Conservation (phyloP, 208 protist species). For the Trypanosoma boissoni region DNA sequence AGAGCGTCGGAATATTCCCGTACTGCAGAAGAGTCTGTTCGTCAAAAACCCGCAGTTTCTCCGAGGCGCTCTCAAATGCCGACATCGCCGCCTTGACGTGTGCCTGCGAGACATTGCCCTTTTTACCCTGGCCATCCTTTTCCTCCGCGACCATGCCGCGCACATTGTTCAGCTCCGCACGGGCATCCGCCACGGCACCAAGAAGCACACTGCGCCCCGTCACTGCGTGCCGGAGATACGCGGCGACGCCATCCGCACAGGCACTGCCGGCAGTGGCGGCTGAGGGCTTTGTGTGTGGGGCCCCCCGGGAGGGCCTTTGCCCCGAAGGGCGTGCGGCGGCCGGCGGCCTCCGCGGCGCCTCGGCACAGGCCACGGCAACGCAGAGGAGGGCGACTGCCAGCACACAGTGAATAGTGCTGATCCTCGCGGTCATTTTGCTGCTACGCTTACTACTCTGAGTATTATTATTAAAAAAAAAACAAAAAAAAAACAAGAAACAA, state of each 20-base stretch:
- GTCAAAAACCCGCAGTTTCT: conserved; percentile 5
- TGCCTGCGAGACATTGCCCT: neutral
- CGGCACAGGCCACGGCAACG: too few species aligned
- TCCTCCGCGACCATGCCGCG: conserved; percentile 26
- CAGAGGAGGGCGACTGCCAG: too few species aligned
- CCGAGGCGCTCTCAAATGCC: conserved; percentile 7
- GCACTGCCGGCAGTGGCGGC: neutral
- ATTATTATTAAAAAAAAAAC: too few species aligned
- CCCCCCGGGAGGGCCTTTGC: neutral
- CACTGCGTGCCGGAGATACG: conserved; percentile 19
- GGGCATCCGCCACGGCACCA: conserved; percentile 27
- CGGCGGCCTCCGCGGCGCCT: too few species aligned
- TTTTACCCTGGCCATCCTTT: conserved; percentile 1
- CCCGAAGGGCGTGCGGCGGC: neutral
- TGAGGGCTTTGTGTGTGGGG: neutral
- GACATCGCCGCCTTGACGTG: conserved; percentile 6
- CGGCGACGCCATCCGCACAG: conserved; percentile 13
- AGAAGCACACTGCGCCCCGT: neutral
- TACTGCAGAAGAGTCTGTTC: neutral
- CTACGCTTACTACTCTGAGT: too few species aligned
- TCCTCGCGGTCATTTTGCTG: too few species aligned
- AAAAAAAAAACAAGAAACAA: conserved; percentile 13
- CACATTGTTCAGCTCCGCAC: conserved; percentile 45
- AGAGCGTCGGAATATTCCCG: conserved; percentile 2
- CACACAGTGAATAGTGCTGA: too few species aligned